phyloP scores from a whole-genome alignment of 139 green algal genomes.

The Picochlorum sp. region DNA sequence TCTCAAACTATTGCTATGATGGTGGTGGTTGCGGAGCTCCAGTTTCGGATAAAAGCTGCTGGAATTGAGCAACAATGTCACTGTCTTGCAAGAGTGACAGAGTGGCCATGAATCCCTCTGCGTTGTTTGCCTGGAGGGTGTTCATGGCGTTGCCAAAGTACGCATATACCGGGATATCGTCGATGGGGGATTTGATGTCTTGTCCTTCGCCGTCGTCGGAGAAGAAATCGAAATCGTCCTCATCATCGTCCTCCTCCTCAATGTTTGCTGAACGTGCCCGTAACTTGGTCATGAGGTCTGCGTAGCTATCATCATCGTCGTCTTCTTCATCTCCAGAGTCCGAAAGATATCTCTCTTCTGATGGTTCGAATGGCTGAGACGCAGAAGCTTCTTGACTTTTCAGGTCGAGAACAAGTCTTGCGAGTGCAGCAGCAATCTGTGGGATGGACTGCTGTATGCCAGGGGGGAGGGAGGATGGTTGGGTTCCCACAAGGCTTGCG shows the following conservation, averaged over 20 bases:
- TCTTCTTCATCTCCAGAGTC: conserved; percentile 6
- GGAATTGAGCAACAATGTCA: not conserved
- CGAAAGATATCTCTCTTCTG: conserved; percentile 10
- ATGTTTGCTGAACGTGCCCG: not conserved
- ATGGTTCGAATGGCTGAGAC: not conserved
- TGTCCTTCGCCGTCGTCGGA: conserved; percentile 31
- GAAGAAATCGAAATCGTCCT: conserved; percentile 29
- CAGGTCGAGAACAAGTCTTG: conserved; percentile 32
- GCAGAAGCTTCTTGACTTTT: conserved; percentile 29
- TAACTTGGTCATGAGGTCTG: conserved; percentile 28
- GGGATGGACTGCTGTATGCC: conserved; percentile 23
- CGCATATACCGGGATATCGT: conserved; percentile 58
- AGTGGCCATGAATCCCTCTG: conserved; percentile 28
- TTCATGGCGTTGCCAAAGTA: conserved; percentile 52
- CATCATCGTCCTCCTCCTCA: not conserved
- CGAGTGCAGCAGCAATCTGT: conserved; percentile 27
- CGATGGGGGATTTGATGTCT: conserved; percentile 46
- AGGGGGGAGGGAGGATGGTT: conserved; percentile 40
- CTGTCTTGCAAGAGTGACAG: not conserved
- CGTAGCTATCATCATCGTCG: conserved; percentile 26
- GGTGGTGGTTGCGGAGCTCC: no score
- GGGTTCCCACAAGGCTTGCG: conserved; percentile 42
- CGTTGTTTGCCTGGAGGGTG: conserved; percentile 39
- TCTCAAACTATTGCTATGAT: no score
- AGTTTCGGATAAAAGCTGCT: not conserved